Base-by-base conservation (phyloP, 331 rosid genomes). In the Phaseolus coccineus region DNA sequence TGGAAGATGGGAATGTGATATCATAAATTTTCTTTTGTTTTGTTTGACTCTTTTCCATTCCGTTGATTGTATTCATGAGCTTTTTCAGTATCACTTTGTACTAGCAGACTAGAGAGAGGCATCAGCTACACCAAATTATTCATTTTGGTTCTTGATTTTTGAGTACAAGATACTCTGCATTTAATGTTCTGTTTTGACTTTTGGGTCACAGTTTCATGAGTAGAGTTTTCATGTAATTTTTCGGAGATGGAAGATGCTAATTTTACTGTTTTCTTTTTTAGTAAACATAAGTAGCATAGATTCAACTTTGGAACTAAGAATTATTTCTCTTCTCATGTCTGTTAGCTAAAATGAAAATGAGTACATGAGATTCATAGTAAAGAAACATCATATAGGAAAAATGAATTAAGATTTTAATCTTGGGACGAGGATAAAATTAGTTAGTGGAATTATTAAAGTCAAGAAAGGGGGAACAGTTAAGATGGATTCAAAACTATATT, bases 131-230 rank as follows among this genome's bases (percentile, higher is more conserved):
- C 40, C 11, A 69, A 57, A 57, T 44, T 31, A 8, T 25, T 11
- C 64, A 50, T 50, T 47, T 47, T 63, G 39, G 37, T 47, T 61
- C 22, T 30, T n/a, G 33, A 31, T 47, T 15, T 22, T 51, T n/a
- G 1, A 51, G 6, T 39, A 9, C 53, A 77, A 52, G 46, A 77
- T 24, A 50, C 52, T 47, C 52, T 50, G 64, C 30, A 15, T 63
- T 25, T 6, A 63, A 63, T 14, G 37, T 76, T 3, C 39, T 33
- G 35, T 67, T 77, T n/a, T 67, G 58, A 67, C 27, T 44, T 42
- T 61, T 8, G 46, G 28, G 28, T 46, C n/a, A 25, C 28, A 7
- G 24, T 33, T 42, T 62, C 72, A 46, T 3, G 2, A 30, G 24
- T 27, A 62, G 37, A 62, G 63, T 1, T 28, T 46, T 76, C 31